Percentiles rank a stretch among this genome's conserved stretches.
phyloP scores from a whole-genome alignment of 2,329 filamentous ascomycete genomes.

The Aspergillus ibericus region DNA sequence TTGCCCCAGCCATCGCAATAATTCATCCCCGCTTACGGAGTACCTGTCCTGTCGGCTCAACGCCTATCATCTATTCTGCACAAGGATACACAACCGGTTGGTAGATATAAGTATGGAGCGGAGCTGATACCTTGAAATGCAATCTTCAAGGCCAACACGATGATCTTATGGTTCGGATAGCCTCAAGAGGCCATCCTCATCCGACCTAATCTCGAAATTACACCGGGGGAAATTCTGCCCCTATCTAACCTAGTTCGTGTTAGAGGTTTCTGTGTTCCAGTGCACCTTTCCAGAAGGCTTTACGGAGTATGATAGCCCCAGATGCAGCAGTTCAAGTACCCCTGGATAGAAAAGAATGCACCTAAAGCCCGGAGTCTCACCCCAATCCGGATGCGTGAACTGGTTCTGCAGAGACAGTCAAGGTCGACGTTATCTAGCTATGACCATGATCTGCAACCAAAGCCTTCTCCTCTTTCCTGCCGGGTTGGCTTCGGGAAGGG shows the following conservation, averaged over 20 bases:
- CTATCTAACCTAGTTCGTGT: neutral
- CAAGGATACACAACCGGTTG: neutral
- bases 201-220: no score
- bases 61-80: neutral
- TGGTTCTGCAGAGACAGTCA: neutral
- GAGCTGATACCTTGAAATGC: neutral
- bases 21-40: neutral
- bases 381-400: neutral
- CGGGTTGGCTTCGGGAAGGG: neutral
- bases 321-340: neutral
- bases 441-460: neutral
- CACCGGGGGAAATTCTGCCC: neutral
- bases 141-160: neutral
- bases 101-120: neutral
- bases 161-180: neutral
- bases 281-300: neutral
- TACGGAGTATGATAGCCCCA: neutral
- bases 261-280: neutral
- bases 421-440: neutral
- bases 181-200: neutral
- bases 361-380: neutral
- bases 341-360: neutral
- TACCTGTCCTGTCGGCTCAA: neutral
- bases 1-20: neutral
- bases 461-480: neutral